A percentile compares a stretch with the other conserved stretches of the same genome.
phyloP scores from a whole-genome alignment of 2,329 filamentous ascomycete genomes.

The Keithomyces neogunnii region DNA sequence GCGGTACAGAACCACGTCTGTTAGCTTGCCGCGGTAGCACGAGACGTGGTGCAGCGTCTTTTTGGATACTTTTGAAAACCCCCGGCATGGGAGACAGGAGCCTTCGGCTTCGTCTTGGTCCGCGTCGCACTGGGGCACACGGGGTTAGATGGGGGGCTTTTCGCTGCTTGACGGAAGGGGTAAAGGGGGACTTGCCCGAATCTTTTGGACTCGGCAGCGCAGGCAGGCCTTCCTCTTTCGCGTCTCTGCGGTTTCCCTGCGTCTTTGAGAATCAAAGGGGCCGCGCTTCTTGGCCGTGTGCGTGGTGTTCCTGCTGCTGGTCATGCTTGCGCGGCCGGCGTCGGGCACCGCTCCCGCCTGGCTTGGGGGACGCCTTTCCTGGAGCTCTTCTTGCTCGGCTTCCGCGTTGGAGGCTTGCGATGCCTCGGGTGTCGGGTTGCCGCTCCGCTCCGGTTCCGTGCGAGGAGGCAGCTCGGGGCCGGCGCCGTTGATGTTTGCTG shows the following conservation, averaged over 20 bases:
- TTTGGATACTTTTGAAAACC: constrained; percentile 29
- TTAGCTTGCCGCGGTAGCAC: constrained; percentile 36
- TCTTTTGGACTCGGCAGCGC: constrained; percentile 35
- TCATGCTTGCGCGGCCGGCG: background rate
- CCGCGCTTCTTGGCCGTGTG: background rate
- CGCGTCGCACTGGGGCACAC: constrained; percentile 25
- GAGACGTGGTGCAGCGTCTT: constrained; percentile 38
- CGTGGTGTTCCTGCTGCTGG: background rate
- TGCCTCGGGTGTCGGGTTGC: background rate
- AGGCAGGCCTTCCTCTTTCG: constrained; percentile 31
- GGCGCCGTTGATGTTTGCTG: background rate
- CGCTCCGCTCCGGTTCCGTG: background rate
- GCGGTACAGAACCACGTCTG: constrained; percentile 32
- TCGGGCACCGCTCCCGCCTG: background rate
- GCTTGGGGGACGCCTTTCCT: background rate
- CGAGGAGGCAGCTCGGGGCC: background rate
- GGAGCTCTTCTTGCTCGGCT: background rate
- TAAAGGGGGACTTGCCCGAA: constrained; percentile 26
- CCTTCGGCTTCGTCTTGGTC: constrained; percentile 21
- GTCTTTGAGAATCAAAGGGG: constrained; percentile 16
- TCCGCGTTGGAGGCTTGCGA: background rate
- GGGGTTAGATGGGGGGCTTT: too few species aligned
- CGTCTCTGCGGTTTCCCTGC: constrained; percentile 25
- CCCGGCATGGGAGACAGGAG: constrained; percentile 31
- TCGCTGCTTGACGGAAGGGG: background rate